These are phyloP conservation scores for Xanthoceras sorbifolium DNA, from an alignment of 345 rosid genomes.

Conservation along the genomic window DNA sequence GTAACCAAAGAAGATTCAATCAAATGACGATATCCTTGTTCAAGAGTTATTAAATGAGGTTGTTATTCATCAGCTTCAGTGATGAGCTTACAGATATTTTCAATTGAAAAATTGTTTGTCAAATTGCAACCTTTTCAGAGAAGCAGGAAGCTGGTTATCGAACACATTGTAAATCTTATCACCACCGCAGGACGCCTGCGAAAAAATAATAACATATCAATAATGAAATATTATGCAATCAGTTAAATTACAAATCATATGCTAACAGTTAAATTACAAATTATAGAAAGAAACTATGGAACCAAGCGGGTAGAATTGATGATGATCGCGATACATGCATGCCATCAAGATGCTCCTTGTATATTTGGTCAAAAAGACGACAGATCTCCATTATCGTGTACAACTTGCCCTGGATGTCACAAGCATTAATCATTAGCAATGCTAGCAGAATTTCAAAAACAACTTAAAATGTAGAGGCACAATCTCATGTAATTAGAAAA, in stretches of 20 bases:
- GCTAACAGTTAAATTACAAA: too few relatives aligned
- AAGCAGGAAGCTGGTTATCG: slow-evolving; percentile 99
- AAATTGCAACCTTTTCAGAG: slow-evolving; percentile 94
- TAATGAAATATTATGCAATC: neutral
- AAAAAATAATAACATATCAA: slow-evolving; percentile 13
- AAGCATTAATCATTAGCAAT: slow-evolving; percentile 26
- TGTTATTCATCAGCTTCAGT: slow-evolving; percentile 99
- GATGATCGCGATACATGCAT: slow-evolving; percentile 48
- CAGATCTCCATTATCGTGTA: slow-evolving; percentile 97
- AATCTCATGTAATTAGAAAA: neutral
- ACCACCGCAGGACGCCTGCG: slow-evolving; percentile 96
- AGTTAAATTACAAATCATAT: too few relatives aligned
- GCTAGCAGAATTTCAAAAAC: neutral
- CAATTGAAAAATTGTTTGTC: slow-evolving; percentile 98
- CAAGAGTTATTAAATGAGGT: slow-evolving; percentile 98
- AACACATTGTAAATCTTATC: slow-evolving; percentile 91
- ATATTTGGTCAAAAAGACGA: slow-evolving; percentile 89
- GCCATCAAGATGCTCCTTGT: slow-evolving; percentile 97
- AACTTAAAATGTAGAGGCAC: slow-evolving; percentile 1
- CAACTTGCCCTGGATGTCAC: slow-evolving; percentile 79
- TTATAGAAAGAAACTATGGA: neutral
- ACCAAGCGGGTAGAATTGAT: slow-evolving; percentile 11
- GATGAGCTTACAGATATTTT: slow-evolving; percentile 89
- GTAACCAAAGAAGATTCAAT: slow-evolving; percentile 85
- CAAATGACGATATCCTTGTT: slow-evolving; percentile 98